Conservation (phyloP, 345 rosid genomes). For the Lenwebbia sp. region DNA sequence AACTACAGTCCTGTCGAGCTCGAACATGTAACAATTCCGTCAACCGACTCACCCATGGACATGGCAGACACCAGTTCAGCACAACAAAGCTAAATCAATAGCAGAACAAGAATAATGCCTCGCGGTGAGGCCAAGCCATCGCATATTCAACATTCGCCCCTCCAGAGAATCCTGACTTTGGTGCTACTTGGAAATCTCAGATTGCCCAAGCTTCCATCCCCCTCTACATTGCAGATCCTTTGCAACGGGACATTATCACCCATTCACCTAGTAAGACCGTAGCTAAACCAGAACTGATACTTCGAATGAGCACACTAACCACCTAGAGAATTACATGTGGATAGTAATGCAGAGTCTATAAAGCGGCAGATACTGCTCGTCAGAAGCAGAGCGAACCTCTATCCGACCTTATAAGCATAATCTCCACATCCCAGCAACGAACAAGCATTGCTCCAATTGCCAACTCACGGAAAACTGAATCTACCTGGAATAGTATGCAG, state of each 20-base stretch:
- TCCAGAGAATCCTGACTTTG: no score
- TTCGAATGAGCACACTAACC: neutral
- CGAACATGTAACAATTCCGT: neutral
- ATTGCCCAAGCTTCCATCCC: neutral
- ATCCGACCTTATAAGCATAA: neutral
- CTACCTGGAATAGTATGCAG: neutral
- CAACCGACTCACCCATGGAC: neutral
- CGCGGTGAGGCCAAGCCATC: neutral
- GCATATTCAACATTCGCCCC: neutral
- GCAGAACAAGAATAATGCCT: neutral
- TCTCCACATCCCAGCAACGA: neutral
- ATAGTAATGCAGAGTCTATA: neutral
- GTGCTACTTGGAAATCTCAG: neutral
- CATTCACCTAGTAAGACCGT: neutral
- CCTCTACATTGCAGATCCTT: neutral
- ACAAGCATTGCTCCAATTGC: neutral
- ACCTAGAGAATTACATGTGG: neutral
- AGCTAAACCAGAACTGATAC: neutral
- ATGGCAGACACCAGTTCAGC: neutral
- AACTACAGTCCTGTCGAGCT: neutral
- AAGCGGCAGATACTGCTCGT: neutral
- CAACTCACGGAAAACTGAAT: neutral
- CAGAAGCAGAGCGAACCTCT: accelerated
- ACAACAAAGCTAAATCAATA: neutral
- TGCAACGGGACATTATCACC: neutral